phyloP scores from a whole-genome alignment of 1,139 yeast species.

The Debaryomyces fabryi region DNA sequence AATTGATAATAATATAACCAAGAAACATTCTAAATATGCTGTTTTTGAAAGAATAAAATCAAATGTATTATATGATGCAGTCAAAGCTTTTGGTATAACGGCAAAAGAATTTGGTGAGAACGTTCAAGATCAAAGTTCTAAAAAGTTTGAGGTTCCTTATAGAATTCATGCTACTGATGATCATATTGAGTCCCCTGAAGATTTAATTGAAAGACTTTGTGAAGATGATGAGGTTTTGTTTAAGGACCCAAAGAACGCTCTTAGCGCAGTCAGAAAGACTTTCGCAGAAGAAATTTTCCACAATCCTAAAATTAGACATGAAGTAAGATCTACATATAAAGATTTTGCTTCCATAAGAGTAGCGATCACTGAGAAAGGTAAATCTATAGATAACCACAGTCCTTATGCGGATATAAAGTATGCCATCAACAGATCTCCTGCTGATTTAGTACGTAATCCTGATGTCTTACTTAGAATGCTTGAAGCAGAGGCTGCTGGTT shows the following conservation, averaged over 20 bases:
- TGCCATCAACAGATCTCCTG: conserved; percentile 77
- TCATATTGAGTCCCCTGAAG: conserved; percentile 64
- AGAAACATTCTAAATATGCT: conserved; percentile 73
- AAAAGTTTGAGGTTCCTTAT: conserved; percentile 50
- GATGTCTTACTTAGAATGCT: conserved; percentile 86
- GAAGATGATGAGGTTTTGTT: conserved; percentile 59
- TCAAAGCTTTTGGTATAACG: conserved; percentile 73
- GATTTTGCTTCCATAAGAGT: conserved; percentile 73
- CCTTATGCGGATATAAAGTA: conserved; percentile 91
- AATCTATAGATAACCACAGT: conserved; percentile 74
- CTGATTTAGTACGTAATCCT: conserved; percentile 73
- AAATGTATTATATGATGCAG: conserved; percentile 68
- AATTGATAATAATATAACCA: conserved; percentile 30
- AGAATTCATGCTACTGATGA: conserved; percentile 81
- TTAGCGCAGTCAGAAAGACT: conserved; percentile 74
- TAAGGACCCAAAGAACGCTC: conserved; percentile 62
- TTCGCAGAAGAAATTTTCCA: conserved; percentile 80
- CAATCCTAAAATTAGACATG: conserved; percentile 79
- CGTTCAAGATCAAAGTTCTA: conserved; percentile 60
- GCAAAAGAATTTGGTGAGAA: conserved; percentile 86
- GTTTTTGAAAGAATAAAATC: conserved; percentile 74
- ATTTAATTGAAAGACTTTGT: conserved; percentile 57
- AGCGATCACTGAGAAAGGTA: conserved; percentile 85
- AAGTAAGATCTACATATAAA: conserved; percentile 70
- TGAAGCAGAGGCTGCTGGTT: conserved; percentile 79